phyloP scores from a whole-genome alignment of 2,329 filamentous ascomycete genomes.

The Orbilia blumenaviensis region DNA sequence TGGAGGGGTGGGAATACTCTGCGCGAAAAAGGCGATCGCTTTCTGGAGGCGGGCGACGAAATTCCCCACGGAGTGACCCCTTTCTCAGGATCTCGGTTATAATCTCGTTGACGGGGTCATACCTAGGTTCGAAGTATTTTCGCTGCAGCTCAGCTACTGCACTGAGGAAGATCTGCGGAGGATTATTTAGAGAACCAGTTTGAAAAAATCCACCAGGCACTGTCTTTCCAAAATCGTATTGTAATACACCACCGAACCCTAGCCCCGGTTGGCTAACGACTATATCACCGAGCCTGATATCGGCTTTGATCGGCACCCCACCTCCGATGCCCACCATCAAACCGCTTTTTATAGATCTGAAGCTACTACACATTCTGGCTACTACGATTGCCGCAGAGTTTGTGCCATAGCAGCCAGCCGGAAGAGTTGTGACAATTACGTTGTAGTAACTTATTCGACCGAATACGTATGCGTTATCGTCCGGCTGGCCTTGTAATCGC shows the following conservation, averaged over 20 bases:
- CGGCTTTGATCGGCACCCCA: background rate
- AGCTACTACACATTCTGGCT: background rate
- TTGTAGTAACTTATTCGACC: no score
- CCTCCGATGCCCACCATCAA: conserved; percentile 22
- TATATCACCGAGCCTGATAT: conserved; percentile 15
- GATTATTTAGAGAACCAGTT: background rate
- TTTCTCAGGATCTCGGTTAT: background rate
- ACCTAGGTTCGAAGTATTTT: background rate
- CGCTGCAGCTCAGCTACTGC: background rate
- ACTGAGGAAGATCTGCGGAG: background rate
- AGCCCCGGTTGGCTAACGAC: background rate
- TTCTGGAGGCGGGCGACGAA: background rate
- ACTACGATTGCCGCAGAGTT: conserved; percentile 2
- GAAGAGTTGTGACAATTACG: no score
- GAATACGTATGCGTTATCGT: no score
- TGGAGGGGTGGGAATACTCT: background rate
- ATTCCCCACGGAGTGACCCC: background rate
- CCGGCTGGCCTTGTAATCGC: no score
- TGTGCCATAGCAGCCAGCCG: background rate
- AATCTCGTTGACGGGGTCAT: background rate
- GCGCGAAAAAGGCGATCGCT: background rate
- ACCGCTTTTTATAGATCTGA: conserved; percentile 1
- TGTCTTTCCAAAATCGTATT: conserved; percentile 7
- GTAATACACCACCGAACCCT: background rate
- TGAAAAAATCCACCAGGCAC: background rate